Base-by-base conservation (phyloP, 2,329 filamentous ascomycete genomes). In the Fusarium sp. region DNA sequence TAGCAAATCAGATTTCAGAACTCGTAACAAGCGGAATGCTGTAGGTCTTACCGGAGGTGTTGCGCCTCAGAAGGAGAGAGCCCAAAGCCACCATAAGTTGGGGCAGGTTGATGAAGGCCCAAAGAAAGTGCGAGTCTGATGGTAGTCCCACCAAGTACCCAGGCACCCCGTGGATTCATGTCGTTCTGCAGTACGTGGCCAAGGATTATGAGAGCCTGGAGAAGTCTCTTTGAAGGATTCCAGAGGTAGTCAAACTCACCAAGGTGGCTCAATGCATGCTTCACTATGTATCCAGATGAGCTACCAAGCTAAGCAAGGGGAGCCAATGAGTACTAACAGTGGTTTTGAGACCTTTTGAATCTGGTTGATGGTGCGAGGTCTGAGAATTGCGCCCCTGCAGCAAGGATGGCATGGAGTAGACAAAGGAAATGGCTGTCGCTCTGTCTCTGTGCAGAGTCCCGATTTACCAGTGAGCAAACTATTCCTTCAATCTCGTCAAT, bases 111-210 rank as follows among this genome's bases (percentile, higher is more conserved):
- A 9, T 76, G 74, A 14, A 77, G 58, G 0, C 75, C 72, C 11
- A 76, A 23, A 2, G 64, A 74, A 16, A 75, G 43, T 5, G 70
- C 75, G 2, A 73, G 23, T 3, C 74, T 66, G 10, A 75, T 50
- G 2, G 74, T 77, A 10, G 70, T 76, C 0, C 74, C 72, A 1
- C 75, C 70, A 0, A 77, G 23, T 8, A 76, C 63, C 74, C 70
- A 77, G 3, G 74, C 74, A 32, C 72, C 75, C 30, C 67, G 68
- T 4, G 74, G 74, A 5, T 67, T 75, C 66, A 75, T 76, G 18
- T 72, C 56, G 13, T 76, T 76, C 34, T 77, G 74, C 4, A 77
- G 45, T 5, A 75, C 67, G 34, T 66, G 57, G 4, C 72, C 74
- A 27, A 76, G 75, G 6, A 77, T 43, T n/a, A 77, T 65, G 0